These are phyloP conservation scores for Hawksworthiomyces lignivorus DNA, from an alignment of 2,329 filamentous ascomycete genomes.

Conservation along the genomic window DNA sequence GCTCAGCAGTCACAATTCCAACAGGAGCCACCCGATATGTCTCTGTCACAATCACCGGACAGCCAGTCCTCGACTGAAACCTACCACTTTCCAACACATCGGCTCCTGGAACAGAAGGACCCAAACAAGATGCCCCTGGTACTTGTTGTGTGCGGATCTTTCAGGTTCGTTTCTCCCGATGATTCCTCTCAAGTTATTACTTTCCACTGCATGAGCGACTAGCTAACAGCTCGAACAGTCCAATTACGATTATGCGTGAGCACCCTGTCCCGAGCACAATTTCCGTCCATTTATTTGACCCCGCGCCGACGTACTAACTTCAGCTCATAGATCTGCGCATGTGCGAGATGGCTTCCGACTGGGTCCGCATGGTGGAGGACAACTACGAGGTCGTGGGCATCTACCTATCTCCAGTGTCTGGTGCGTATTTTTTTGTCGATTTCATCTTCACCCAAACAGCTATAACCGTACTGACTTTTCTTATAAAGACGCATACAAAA, in stretches of 20 bases:
- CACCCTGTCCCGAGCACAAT: no score
- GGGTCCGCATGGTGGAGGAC: conserved; percentile 28
- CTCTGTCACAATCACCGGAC: neutral
- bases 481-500: conserved; percentile 58
- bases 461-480: no score
- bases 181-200: neutral
- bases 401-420: conserved; percentile 63
- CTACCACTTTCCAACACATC: conserved; percentile 15
- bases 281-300: no score
- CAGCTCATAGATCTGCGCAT: conserved; percentile 28
- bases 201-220: neutral
- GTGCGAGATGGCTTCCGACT: conserved; percentile 31
- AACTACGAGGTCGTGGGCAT: conserved; percentile 77
- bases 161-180: conserved; percentile 25
- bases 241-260: conserved; percentile 20
- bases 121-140: conserved; percentile 25
- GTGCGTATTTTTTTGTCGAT: conserved; percentile 6
- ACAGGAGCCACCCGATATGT: neutral
- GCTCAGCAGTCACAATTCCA: neutral
- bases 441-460: no score
- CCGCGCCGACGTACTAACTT: conserved; percentile 14
- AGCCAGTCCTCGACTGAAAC: neutral
- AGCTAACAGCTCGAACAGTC: conserved; percentile 9
- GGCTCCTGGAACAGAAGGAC: conserved; percentile 11
- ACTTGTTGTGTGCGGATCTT: conserved; percentile 28